Evolutionary conservation across 768 basidiomycete genomes (phyloP).

Genomic region (Amanita subjunquillea): DNA sequence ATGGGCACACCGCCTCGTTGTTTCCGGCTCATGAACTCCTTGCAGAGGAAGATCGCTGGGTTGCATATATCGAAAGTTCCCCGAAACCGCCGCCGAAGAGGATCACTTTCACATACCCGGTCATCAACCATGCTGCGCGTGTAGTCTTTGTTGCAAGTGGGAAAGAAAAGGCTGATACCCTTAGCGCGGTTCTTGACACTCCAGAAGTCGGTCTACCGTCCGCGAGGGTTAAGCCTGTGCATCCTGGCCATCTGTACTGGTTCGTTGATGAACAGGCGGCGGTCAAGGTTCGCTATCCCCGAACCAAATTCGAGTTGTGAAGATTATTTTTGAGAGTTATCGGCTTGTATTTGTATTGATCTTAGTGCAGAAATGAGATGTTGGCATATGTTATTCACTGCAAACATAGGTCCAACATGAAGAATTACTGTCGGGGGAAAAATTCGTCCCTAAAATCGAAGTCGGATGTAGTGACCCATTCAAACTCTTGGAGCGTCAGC

Average conservation of each 20-base stretch:
- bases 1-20: conserved; percentile 96
- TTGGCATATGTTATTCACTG: not conserved
- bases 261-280: conserved; percentile 87
- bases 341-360: not conserved
- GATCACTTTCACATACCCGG: conserved; percentile 87
- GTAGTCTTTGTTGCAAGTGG: conserved; percentile 88
- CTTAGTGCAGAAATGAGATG: not conserved
- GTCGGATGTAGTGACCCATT: conserved; percentile 33
- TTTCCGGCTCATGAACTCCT: conserved; percentile 91
- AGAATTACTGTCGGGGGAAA: conserved; percentile 17
- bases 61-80: conserved; percentile 85
- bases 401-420: not conserved
- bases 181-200: conserved; percentile 65
- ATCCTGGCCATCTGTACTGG: conserved; percentile 87
- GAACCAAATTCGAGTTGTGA: conserved; percentile 49
- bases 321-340: not conserved
- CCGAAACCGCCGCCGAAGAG: conserved; percentile 89
- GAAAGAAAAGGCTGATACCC: conserved; percentile 67
- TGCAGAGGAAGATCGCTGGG: conserved; percentile 85
- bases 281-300: conserved; percentile 45
- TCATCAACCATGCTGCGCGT: conserved; percentile 81
- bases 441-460: conserved; percentile 58
- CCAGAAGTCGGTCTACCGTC: conserved; percentile 77
- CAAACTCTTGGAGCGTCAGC: conserved; percentile 31
- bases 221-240: conserved; percentile 66